Base-by-base conservation (phyloP, 2,329 filamentous ascomycete species). In the Eurotiales sp. region DNA sequence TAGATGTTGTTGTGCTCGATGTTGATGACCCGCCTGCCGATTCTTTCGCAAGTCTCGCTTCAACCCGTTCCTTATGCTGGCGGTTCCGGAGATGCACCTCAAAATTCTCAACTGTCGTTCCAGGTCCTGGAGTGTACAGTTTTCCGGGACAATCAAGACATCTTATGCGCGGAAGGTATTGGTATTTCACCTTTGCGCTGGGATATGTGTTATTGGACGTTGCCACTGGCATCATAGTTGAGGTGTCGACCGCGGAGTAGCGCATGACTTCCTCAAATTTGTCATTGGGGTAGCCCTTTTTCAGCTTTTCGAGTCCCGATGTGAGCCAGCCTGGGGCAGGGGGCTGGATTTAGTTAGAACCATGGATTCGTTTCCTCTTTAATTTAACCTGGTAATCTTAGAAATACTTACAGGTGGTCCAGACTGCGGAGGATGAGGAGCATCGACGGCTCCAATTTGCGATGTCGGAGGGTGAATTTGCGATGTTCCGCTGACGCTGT, bases 131-230 rank as follows among this genome's bases (percentile, higher is more conserved):
- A 0, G 91, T 96, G 70, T 99, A 99, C 10, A 96, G 76, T 70
- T 96, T 97, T 25, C 89, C 90, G 0, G 90, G 89, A 66, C 93
- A 97, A 68, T 99, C 93, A 42, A 86, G 82, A 68, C 93, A 99
- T 53, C 89, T 81, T 57, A 99, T 96, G 46, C 93, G 81, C 8
- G 93, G 93, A 45, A 96, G 77, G 71, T 87, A 97, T 71, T 88
- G 87, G 60, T 86, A 89, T 62, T 86, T 88, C 55, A 89, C 76
- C 55, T 86, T 71, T 46, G 81, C 55, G 78, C 75, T 49, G 80
- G 85, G 8, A 79, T 72, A 14, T 77, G 74, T 40, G 64, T 69
- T 54, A 68, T 78, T 62, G 66, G 76, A 71, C 23, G 73, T 72
- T 32, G 83, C 75, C 46, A 87, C 78, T 19, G 84, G 82, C 17